Evolutionary conservation across 495 filamentous ascomycete species (phyloP).

Genomic region (Articulospora tetracladia): DNA sequence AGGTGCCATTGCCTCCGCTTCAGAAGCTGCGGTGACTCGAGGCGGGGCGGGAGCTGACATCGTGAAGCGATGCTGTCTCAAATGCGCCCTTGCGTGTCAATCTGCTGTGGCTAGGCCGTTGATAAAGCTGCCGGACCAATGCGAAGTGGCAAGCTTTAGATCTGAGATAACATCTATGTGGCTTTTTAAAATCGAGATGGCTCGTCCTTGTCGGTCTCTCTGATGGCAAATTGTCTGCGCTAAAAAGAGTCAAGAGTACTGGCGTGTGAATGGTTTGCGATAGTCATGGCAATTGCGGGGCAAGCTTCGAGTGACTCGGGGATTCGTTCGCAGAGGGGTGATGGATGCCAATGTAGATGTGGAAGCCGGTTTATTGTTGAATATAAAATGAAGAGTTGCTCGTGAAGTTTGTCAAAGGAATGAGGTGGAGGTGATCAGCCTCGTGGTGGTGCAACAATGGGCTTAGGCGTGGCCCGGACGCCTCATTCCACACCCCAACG

Average conservation of each 20-base stretch:
- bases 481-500: neutral
- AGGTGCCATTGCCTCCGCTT: neutral
- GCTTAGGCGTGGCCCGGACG: too few relatives aligned
- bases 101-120: neutral
- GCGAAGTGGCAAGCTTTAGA: neutral
- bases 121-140: neutral
- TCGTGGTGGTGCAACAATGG: neutral
- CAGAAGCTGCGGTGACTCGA: conserved; percentile 3
- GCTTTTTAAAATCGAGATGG: neutral
- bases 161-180: neutral
- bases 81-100: too few relatives aligned
- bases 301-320: neutral
- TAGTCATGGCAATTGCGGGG: neutral
- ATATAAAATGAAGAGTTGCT: too few relatives aligned
- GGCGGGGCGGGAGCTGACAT: conserved; percentile 9
- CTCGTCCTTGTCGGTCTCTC: neutral
- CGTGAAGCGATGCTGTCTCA: neutral
- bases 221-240: neutral
- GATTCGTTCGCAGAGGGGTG: neutral
- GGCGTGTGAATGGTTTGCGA: neutral
- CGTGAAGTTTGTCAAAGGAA: too few relatives aligned
- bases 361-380: too few relatives aligned
- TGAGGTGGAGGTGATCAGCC: neutral
- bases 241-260: neutral
- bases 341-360: neutral